Conservation (phyloP, 2,329 filamentous ascomycete genomes). For the Magnaporthiopsis poae region DNA sequence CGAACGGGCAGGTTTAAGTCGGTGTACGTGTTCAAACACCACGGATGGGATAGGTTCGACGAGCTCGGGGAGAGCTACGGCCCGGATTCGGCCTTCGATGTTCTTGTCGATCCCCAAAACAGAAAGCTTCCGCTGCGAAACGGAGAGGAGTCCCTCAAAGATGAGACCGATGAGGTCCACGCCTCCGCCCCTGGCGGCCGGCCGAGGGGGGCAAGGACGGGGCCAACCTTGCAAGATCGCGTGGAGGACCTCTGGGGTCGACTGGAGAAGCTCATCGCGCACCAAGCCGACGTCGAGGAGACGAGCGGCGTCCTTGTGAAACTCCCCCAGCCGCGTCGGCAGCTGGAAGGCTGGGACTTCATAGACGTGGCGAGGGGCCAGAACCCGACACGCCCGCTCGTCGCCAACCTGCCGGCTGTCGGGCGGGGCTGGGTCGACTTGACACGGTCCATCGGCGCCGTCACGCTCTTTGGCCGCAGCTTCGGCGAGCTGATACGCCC, state of each 20-base stretch:
- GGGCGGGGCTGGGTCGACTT: conserved; percentile 19
- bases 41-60: not conserved
- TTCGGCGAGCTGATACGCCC: conserved; percentile 16
- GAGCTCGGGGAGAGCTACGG: not conserved
- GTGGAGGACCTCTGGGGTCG: conserved; percentile 13
- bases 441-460: conserved; percentile 13
- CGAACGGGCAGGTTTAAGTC: not conserved
- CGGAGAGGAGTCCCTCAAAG: no score
- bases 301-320: conserved; percentile 10
- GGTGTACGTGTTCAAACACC: not conserved
- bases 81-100: not conserved
- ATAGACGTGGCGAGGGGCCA: conserved; percentile 14
- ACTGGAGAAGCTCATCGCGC: conserved; percentile 18
- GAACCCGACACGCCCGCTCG: conserved; percentile 14
- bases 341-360: conserved; percentile 24
- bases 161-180: not conserved
- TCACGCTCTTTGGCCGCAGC: conserved; percentile 15
- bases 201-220: not conserved
- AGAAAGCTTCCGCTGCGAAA: not conserved
- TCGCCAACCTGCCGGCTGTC: conserved; percentile 10
- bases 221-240: conserved; percentile 8
- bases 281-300: conserved; percentile 13
- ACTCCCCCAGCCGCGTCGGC: conserved; percentile 8
- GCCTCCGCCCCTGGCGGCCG: not conserved
- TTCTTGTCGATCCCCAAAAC: not conserved